Conservation (phyloP, 2,329 filamentous ascomycete species). For the Salinomyces thailandicus region DNA sequence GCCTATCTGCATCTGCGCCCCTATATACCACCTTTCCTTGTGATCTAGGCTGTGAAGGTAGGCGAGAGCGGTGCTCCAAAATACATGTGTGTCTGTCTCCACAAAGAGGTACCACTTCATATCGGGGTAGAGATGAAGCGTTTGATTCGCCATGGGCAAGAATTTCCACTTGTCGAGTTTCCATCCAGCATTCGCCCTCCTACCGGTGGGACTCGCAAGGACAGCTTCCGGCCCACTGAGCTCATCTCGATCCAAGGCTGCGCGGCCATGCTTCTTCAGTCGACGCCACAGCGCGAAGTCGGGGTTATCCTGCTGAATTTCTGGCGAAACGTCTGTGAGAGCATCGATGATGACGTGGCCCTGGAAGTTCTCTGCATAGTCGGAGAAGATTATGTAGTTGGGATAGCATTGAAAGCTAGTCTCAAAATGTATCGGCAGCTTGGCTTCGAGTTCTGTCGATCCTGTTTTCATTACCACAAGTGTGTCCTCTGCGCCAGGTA, state of each 20-base stretch:
- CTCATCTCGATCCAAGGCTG: conserved; percentile 22
- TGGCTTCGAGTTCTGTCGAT: conserved; percentile 46
- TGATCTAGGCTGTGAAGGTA: conserved; percentile 42
- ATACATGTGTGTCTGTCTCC: conserved; percentile 45
- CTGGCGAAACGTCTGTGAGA: conserved; percentile 19
- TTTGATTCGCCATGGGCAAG: conserved; percentile 43
- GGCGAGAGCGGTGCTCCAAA: conserved; percentile 38
- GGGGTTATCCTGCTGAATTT: conserved; percentile 20
- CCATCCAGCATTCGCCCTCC: conserved; percentile 33
- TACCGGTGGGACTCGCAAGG: background rate
- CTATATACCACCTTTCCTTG: conserved; percentile 37
- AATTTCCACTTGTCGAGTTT: conserved; percentile 49
- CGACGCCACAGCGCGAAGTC: conserved; percentile 27
- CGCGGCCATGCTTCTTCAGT: conserved; percentile 20
- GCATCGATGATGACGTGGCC: conserved; percentile 30
- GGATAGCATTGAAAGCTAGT: conserved; percentile 43
- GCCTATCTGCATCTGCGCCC: conserved; percentile 32
- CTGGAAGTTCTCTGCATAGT: conserved; percentile 37
- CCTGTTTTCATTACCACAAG: conserved; percentile 51
- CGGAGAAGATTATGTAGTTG: conserved; percentile 40
- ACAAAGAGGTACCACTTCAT: conserved; percentile 47
- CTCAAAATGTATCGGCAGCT: conserved; percentile 46
- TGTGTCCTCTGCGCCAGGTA: conserved; percentile 28
- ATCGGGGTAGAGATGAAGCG: conserved; percentile 36
- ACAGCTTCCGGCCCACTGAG: conserved; percentile 15